phyloP scores from a whole-genome alignment of 2,329 filamentous ascomycete species.

The Pyrenochaeta sp. region DNA sequence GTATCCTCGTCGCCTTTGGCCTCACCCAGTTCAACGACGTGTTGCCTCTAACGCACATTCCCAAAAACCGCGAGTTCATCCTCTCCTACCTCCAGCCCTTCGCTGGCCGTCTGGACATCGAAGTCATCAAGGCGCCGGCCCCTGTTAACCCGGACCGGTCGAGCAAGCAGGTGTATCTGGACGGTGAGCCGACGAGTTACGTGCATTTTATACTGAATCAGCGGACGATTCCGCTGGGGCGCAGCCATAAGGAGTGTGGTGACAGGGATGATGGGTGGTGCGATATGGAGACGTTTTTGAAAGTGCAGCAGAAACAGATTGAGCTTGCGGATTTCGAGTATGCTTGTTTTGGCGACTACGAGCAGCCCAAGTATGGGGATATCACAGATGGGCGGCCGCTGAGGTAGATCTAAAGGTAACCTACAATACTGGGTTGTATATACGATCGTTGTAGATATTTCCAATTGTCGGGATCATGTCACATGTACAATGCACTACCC shows the following conservation, averaged over 20 bases:
- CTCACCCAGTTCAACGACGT: constrained; percentile 71
- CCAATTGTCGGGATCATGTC: not conserved
- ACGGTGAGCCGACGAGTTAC: constrained; percentile 68
- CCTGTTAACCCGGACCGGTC: constrained; percentile 56
- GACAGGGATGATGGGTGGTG: constrained; percentile 77
- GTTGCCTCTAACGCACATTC: constrained; percentile 64
- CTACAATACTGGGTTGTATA: no score
- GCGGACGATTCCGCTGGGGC: constrained; percentile 72
- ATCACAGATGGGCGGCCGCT: constrained; percentile 60
- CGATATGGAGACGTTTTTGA: constrained; percentile 72
- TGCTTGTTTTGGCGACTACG: constrained; percentile 69
- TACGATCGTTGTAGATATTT: no score
- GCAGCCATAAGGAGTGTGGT: constrained; percentile 71
- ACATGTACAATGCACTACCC: not conserved
- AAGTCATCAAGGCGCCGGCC: constrained; percentile 72
- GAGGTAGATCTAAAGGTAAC: no score
- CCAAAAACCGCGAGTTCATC: constrained; percentile 66
- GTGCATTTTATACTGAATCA: constrained; percentile 79
- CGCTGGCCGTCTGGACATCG: constrained; percentile 75
- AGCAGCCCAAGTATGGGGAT: constrained; percentile 56
- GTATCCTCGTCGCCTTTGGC: constrained; percentile 75
- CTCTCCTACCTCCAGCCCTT: constrained; percentile 75
- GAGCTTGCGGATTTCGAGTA: constrained; percentile 68
- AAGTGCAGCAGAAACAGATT: constrained; percentile 66
- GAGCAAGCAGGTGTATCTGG: constrained; percentile 54